Base-by-base conservation (phyloP, 257 asterid genomes). In the Solanum piurae region DNA sequence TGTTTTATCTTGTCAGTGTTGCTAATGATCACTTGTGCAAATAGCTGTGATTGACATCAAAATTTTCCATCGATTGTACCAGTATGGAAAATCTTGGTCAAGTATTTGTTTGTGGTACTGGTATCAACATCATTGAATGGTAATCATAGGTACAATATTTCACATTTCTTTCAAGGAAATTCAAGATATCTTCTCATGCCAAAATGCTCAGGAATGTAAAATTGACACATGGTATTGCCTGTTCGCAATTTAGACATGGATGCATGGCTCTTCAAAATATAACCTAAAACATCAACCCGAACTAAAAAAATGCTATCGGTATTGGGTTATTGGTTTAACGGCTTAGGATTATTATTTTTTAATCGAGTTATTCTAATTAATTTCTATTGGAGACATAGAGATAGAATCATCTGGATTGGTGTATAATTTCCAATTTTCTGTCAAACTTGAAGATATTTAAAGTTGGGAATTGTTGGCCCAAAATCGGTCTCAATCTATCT, bases 1-100 rank as follows among this genome's bases (percentile, higher is more conserved):
- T 66, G 86, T 93, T 58, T 76, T 94, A 80, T 89, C 94, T 29
- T 95, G 99, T 55, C 98, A 96, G 71, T 97, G 99, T 91, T 97
- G 98, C 92, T 94, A 92, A 69, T 88, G 34, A 84, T 83, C 58
- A 60, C 27, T 66, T 55, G 14, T 11, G 18, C 23, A 40, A 40
- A 4, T 38, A 34, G 23, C 14, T 71, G 77, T 37, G 83, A 38
- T 37, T 37, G n/a, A 80, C 37, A 80, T 46, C 68, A 80, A 27
- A 14, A 1, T 27, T 16, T 44, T 2, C 37, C 85, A 21, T 46
- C 10, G 68, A 44, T 27, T 79, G 18, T 27, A 44, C 66, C 18
- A 14, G 66, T 44, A 7, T 27, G 66, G 31, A 79, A 79, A 79
- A 27, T 79, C 64, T 44, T 79, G 25, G 25, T 79, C 85, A 79